Evolutionary conservation across 1,284 basidiomycete species (phyloP).

Genomic region (Omphalotus olearius): DNA sequence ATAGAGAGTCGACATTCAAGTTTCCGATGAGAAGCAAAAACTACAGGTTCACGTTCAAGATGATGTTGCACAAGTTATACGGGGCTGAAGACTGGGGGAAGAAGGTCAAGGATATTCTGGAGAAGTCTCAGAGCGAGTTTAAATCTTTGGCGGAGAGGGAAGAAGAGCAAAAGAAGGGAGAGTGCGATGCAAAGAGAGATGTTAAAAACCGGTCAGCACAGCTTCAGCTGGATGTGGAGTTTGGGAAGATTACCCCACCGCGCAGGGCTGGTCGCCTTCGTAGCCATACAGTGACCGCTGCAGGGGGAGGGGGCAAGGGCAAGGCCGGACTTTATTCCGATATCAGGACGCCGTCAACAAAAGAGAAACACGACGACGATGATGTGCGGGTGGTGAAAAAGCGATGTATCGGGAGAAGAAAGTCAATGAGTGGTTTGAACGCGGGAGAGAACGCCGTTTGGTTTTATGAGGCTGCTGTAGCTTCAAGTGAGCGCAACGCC

Average conservation of each 20-base stretch:
- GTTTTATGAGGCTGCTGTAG: slow-evolving; percentile 47
- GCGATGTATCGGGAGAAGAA: slow-evolving; percentile 50
- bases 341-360: neutral
- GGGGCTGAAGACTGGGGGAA: slow-evolving; percentile 54
- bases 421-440: slow-evolving; percentile 36
- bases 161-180: slow-evolving; percentile 17
- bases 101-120: slow-evolving; percentile 52
- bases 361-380: slow-evolving; percentile 19
- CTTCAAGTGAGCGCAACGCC: slow-evolving; percentile 32
- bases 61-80: slow-evolving; percentile 63
- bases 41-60: slow-evolving; percentile 59
- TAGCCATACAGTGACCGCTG: slow-evolving; percentile 22
- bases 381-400: slow-evolving; percentile 44
- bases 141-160: slow-evolving; percentile 43
- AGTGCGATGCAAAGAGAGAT: neutral
- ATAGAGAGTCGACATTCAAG: slow-evolving; percentile 26
- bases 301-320: slow-evolving; percentile 12
- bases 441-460: slow-evolving; percentile 29
- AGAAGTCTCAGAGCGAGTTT: slow-evolving; percentile 48
- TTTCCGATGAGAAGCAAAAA: slow-evolving; percentile 38
- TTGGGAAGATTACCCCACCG: neutral
- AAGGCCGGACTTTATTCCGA: neutral
- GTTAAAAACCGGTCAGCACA: neutral
- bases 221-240: neutral
- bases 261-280: slow-evolving; percentile 23